These are phyloP conservation scores for Cryptosporidium sp. DNA, from an alignment of 169 alveolate genomes.

Conservation along the genomic window DNA sequence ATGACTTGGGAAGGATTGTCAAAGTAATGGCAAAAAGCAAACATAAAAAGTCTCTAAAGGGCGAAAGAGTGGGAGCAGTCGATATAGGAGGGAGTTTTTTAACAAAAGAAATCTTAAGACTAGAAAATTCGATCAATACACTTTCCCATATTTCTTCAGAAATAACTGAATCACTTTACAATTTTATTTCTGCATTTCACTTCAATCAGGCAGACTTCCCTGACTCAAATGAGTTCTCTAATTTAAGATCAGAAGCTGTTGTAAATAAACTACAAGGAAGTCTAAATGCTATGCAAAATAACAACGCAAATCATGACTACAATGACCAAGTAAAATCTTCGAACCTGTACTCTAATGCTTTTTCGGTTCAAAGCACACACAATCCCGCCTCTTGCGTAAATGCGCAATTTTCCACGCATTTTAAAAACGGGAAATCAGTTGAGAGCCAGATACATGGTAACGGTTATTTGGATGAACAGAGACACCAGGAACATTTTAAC, in stretches of 20 bases:
- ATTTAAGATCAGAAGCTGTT: background rate
- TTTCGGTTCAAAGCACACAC: background rate
- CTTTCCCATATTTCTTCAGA: slow-evolving; percentile 36
- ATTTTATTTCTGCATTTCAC: slow-evolving; percentile 48
- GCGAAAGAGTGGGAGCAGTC: background rate
- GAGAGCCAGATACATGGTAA: background rate
- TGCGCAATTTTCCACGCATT: background rate
- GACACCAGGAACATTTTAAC: background rate
- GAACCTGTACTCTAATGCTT: too few species aligned
- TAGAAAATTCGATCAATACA: slow-evolving; percentile 17
- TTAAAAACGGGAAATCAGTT: background rate
- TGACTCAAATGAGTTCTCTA: slow-evolving; percentile 24
- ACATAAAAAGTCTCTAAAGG: background rate
- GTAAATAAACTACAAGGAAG: background rate
- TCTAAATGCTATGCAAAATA: background rate
- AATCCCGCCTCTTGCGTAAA: too few species aligned
- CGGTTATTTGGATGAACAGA: background rate
- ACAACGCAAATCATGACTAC: background rate
- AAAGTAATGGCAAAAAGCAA: background rate
- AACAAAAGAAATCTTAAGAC: background rate
- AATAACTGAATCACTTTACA: slow-evolving; percentile 56
- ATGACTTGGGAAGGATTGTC: background rate
- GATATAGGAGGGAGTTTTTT: background rate
- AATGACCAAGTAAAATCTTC: background rate
- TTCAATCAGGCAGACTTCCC: slow-evolving; percentile 12